phyloP scores from a whole-genome alignment of 23 red algal species.

The Gracilaria vermiculophylla region DNA sequence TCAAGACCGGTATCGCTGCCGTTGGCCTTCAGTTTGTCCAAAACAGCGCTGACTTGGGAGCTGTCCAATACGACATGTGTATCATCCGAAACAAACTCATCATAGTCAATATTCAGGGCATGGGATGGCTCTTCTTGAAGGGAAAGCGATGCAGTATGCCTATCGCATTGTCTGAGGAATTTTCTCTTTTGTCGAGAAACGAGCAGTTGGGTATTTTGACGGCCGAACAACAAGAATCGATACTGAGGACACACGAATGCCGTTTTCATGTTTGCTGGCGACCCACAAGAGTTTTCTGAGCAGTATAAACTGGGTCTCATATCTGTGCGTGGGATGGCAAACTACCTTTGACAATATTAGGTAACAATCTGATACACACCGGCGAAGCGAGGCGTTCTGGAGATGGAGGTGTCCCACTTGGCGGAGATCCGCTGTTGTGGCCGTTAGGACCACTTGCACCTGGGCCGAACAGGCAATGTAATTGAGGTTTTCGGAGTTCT shows the following conservation, averaged over 20 bases:
- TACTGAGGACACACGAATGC: neutral
- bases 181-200: neutral
- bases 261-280: no score
- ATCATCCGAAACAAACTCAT: slow-evolving; percentile 67
- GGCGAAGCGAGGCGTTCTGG: no score
- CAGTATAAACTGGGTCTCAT: no score
- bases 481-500: no score
- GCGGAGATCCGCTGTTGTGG: no score
- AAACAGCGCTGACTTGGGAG: slow-evolving; percentile 19
- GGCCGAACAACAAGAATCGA: neutral
- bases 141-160: neutral
- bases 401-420: no score
- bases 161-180: neutral
- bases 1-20: slow-evolving; percentile 36
- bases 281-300: no score
- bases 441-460: no score
- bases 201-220: neutral
- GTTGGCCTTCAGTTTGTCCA: slow-evolving; percentile 40
- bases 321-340: no score
- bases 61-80: slow-evolving; percentile 66
- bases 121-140: neutral
- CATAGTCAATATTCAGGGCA: slow-evolving; percentile 1
- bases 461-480: no score
- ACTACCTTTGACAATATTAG: no score
- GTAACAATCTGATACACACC: no score